Base-by-base conservation (phyloP, 345 rosid species). In the Anacardium occidentale region DNA sequence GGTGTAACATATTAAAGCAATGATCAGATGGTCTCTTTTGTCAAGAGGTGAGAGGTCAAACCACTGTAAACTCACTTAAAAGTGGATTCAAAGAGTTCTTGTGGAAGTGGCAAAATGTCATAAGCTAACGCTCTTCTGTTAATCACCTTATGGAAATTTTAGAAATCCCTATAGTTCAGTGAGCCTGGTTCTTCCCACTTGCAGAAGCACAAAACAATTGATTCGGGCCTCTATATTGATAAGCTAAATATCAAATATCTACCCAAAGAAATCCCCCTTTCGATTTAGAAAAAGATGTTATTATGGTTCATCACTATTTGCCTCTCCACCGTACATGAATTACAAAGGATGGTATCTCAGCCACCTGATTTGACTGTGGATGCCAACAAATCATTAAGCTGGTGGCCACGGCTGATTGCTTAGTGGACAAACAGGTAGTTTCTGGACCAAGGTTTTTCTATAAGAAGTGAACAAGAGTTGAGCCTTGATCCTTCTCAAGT, bases 1-100 rank as follows among this genome's bases (percentile, higher is more conserved):
- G 76, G 59, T 67, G 45, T 34, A 71, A 77, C 6, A 66, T 65
- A 60, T 63, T 69, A 58, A 82, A 80, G 81, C 80, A 78, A 57
- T 75, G 80, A 82, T 64, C 70, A 62, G 78, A 32, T 69, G 74
- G 74, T 26, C 56, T 76, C 64, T 65, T 56, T 64, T 17, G 22
- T 34, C 72, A 70, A 57, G 61, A 69, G 58, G 68, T 75, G 72
- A 66, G 58, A 42, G 24, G 21, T 64, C n/a, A 48, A 47, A 55
- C 12, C 24, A 11, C 50, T 14, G 10, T 34, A 48, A 56, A 68
- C 57, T 56, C 54, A 22, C 8, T 37, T 37, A 22, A 45, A 40
- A 67, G n/a, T 18, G 18, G 20, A 37, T 24, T 45, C 53, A 20
- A 54, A 25, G 40, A 9, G 12, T 51, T 59, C 1, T 45, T 0